Percentiles rank a stretch among this genome's conserved stretches.
These are phyloP conservation scores for Acrocalymma vagum DNA, from an alignment of 2,329 filamentous ascomycete species.

Conservation along the genomic window DNA sequence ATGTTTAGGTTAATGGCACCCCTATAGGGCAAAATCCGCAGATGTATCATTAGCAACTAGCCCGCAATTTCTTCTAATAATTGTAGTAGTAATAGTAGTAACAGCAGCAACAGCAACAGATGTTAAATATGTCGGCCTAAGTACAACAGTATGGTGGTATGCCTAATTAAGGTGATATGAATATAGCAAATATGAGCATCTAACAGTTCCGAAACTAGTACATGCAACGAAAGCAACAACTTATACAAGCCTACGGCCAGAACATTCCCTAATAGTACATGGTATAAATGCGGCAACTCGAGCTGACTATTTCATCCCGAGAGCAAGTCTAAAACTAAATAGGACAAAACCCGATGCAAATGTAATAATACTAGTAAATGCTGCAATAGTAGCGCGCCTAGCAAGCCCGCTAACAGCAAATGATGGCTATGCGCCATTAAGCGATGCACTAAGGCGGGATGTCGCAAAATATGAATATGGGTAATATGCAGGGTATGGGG, in stretches of 20 bases:
- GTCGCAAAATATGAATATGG: slow-evolving; percentile 25
- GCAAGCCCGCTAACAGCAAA: slow-evolving; percentile 43
- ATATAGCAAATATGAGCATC: slow-evolving; percentile 36
- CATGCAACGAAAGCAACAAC: slow-evolving; percentile 29
- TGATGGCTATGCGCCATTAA: slow-evolving; percentile 42
- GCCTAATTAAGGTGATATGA: slow-evolving; percentile 30
- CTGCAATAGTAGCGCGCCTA: slow-evolving; percentile 44
- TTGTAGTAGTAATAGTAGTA: slow-evolving; percentile 22
- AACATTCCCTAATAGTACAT: slow-evolving; percentile 35
- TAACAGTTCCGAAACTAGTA: slow-evolving; percentile 36
- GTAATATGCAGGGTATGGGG: slow-evolving; percentile 30
- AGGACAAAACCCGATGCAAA: slow-evolving; percentile 33
- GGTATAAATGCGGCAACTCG: slow-evolving; percentile 37
- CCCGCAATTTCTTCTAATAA: slow-evolving; percentile 32
- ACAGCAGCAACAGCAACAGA: slow-evolving; percentile 38
- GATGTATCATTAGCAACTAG: slow-evolving; percentile 35
- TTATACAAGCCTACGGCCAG: slow-evolving; percentile 28
- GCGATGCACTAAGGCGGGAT: slow-evolving; percentile 38
- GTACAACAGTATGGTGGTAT: slow-evolving; percentile 21
- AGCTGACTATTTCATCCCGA: slow-evolving; percentile 33
- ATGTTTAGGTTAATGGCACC: slow-evolving; percentile 42
- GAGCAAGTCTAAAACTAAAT: slow-evolving; percentile 18
- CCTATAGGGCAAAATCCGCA: slow-evolving; percentile 37
- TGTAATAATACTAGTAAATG: slow-evolving; percentile 44
- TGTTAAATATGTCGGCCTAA: slow-evolving; percentile 35